phyloP scores from a whole-genome alignment of 768 basidiomycete species.

The Trametes cingulata region DNA sequence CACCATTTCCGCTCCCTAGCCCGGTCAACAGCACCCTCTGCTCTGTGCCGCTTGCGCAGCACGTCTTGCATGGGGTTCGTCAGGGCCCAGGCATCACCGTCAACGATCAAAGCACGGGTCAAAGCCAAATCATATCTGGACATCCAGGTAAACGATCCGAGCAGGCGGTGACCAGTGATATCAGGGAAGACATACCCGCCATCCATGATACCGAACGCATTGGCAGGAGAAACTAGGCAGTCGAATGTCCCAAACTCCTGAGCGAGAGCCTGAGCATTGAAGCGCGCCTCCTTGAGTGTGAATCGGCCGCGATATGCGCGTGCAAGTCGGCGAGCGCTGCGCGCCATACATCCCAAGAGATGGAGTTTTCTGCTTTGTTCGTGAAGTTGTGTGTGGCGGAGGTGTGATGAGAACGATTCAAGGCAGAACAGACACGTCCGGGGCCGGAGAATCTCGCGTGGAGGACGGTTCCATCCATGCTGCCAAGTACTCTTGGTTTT shows the following conservation, averaged over 20 bases:
- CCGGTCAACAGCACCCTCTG: slow-evolving; percentile 24
- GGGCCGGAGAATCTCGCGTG: neutral
- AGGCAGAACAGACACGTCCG: slow-evolving; percentile 1
- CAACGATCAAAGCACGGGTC: slow-evolving; percentile 9
- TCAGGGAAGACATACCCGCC: slow-evolving; percentile 14
- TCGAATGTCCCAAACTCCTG: slow-evolving; percentile 10
- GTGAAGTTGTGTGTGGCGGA: neutral
- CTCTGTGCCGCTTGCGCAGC: slow-evolving; percentile 4
- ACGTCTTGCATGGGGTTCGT: slow-evolving; percentile 16
- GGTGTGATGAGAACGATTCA: neutral
- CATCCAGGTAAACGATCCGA: neutral
- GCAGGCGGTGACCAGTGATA: no score
- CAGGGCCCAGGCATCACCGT: slow-evolving; percentile 12
- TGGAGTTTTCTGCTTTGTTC: neutral
- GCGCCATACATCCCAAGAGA: slow-evolving; percentile 3
- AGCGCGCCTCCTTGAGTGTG: neutral
- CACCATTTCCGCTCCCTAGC: slow-evolving; percentile 20
- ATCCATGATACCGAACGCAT: slow-evolving; percentile 25
- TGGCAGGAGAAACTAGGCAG: slow-evolving; percentile 22
- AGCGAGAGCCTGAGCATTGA: neutral
- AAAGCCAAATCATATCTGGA: slow-evolving; percentile 19
- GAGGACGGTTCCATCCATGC: no score
- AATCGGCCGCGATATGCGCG: neutral
- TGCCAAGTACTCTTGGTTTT: no score
- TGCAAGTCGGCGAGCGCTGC: neutral